Percentiles rank a stretch among this genome's conserved stretches.
phyloP scores from a whole-genome alignment of 371 early-diverging fungal species.

The Mucor lusitanicus region DNA sequence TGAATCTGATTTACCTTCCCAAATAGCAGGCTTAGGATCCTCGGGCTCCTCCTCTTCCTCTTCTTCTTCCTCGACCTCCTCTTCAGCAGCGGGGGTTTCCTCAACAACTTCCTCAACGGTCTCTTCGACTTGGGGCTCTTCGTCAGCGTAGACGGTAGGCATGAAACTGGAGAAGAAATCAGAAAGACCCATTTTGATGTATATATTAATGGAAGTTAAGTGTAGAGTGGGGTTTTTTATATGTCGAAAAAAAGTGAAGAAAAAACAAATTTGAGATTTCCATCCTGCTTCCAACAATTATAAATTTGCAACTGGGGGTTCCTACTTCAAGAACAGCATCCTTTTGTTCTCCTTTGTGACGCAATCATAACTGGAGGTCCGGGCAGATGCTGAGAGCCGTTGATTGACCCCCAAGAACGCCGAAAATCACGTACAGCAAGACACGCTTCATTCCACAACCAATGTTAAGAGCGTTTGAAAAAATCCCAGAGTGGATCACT shows the following conservation, averaged over 20 bases:
- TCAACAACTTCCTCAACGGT: conserved; percentile 22
- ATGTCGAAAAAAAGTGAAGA: conserved; percentile 1
- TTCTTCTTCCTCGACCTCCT: conserved; percentile 34
- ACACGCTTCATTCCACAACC: neutral
- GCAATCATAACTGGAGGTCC: neutral
- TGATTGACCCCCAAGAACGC: neutral
- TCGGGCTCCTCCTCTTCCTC: conserved; percentile 47
- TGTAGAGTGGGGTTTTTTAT: conserved; percentile 21
- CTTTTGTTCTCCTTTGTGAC: neutral
- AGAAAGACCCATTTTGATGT: conserved; percentile 45
- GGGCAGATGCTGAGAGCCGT: neutral
- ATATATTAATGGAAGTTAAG: conserved; percentile 12
- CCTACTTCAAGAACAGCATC: conserved; percentile 3
- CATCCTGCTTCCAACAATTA: conserved; percentile 1
- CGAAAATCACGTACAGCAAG: neutral
- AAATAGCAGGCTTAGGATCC: conserved; percentile 51
- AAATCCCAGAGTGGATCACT: neutral
- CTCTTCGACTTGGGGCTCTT: conserved; percentile 30
- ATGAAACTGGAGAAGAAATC: conserved; percentile 53
- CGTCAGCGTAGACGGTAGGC: conserved; percentile 53
- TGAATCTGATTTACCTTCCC: conserved; percentile 41
- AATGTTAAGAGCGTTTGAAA: neutral
- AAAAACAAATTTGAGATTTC: conserved; percentile 6
- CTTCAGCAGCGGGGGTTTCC: conserved; percentile 19
- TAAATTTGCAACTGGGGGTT: conserved; percentile 1